Evolutionary conservation across 108 stramenopile species (phyloP).

Genomic region (Epithemia pelagica): DNA sequence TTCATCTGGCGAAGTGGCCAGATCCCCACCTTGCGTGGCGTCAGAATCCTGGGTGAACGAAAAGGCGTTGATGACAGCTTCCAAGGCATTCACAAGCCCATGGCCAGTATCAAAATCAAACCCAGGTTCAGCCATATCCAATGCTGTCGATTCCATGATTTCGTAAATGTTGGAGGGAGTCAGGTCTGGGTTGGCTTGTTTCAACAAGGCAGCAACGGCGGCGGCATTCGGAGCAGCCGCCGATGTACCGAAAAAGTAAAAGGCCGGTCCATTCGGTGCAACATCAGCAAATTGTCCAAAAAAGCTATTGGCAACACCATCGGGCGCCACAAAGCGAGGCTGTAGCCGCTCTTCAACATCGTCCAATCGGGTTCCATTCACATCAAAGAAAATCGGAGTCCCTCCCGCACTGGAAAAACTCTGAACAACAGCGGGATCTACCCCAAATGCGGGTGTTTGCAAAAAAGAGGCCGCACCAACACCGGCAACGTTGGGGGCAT

Average conservation of each 20-base stretch:
- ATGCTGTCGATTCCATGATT: conserved; percentile 19
- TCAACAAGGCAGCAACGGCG: conserved; percentile 20
- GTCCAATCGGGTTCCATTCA: conserved; percentile 11
- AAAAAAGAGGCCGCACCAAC: conserved; percentile 11
- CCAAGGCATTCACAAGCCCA: conserved; percentile 1
- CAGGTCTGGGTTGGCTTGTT: conserved; percentile 9
- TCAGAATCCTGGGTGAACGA: too few species aligned
- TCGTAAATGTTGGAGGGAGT: conserved; percentile 16
- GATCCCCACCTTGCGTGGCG: too few species aligned
- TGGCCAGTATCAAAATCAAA: conserved; percentile 7
- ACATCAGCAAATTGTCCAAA: conserved; percentile 5
- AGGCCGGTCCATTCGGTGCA: background rate
- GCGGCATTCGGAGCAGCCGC: conserved; percentile 23
- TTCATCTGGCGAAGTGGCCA: too few species aligned
- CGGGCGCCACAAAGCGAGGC: conserved; percentile 12
- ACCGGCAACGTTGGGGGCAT: background rate
- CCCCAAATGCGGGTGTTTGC: conserved; percentile 11
- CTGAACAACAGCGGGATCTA: conserved; percentile 4
- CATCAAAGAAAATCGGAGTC: conserved; percentile 13
- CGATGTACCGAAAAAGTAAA: conserved; percentile 8
- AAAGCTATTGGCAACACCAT: conserved; percentile 18
- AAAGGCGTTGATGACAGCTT: background rate
- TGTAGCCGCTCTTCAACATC: conserved; percentile 3
- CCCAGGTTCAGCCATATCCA: conserved; percentile 21
- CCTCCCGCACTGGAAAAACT: conserved; percentile 16